Conservation (phyloP, 129 eudicot species). For the Escallonia rubra region DNA sequence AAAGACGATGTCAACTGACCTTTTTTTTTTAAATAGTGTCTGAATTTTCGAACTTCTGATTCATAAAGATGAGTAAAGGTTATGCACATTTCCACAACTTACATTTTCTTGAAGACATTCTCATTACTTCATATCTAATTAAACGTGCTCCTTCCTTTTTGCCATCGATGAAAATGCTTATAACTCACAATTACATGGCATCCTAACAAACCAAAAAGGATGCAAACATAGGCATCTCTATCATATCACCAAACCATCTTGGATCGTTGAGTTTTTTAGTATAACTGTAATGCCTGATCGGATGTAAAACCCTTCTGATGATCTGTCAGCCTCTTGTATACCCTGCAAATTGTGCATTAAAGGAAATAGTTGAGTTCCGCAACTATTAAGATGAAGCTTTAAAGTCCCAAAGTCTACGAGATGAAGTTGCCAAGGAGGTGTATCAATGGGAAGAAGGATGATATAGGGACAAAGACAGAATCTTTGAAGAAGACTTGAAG, state of each 20-base stretch:
- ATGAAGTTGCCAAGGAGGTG: too few species aligned
- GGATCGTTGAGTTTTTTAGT: constrained; percentile 70
- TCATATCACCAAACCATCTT: constrained; percentile 79
- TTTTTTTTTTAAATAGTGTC: too few species aligned
- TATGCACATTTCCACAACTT: not conserved
- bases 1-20: too few species aligned
- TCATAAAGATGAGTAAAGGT: not conserved
- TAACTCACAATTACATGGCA: not conserved
- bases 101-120: too few species aligned
- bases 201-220: constrained; percentile 2
- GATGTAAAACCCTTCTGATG: constrained; percentile 91
- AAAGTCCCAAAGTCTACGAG: not conserved
- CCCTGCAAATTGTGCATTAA: constrained; percentile 43
- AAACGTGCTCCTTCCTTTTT: not conserved
- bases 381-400: not conserved
- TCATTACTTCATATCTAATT: not conserved
- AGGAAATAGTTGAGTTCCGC: not conserved
- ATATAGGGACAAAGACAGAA: not conserved
- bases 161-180: not conserved
- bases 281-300: constrained; percentile 81
- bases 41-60: not conserved
- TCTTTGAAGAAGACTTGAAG: not conserved
- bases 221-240: not conserved
- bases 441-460: not conserved
- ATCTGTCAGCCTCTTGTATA: constrained; percentile 94